Percentiles rank a stretch among this genome's conserved stretches.
Evolutionary conservation across 2,329 filamentous ascomycete species (phyloP).

Genomic region (Plenodomus tracheiphilus): DNA sequence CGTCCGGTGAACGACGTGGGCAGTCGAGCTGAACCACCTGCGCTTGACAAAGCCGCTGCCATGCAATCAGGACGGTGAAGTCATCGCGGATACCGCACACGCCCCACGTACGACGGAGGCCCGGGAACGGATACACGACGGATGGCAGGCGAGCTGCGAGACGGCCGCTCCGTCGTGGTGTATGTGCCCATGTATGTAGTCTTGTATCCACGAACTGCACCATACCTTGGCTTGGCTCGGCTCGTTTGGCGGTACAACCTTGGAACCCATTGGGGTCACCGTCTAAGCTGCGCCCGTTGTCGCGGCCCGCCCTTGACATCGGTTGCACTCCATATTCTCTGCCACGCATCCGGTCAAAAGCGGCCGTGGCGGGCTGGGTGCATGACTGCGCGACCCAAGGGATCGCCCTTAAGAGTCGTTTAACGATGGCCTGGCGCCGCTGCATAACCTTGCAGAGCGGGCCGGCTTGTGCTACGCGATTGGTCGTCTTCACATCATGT

Average conservation of each 20-base stretch:
- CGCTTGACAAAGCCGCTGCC: too few species aligned
- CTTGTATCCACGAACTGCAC: too few species aligned
- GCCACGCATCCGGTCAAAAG: neutral
- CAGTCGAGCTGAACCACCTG: too few species aligned
- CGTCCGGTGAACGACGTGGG: neutral
- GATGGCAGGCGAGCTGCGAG: too few species aligned
- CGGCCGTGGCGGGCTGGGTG: neutral
- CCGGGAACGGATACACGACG: too few species aligned
- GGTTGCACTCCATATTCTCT: neutral
- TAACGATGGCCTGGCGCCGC: neutral
- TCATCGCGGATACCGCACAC: too few species aligned
- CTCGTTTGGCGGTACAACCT: neutral
- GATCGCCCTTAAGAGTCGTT: neutral
- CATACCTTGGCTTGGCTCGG: too few species aligned
- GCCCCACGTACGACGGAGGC: too few species aligned
- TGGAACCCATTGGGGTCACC: neutral
- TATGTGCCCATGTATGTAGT: too few species aligned
- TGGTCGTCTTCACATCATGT: constrained; percentile 3
- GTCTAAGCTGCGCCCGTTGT: neutral
- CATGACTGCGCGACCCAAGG: neutral
- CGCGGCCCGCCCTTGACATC: neutral
- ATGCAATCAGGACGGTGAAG: too few species aligned
- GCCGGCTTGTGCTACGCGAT: constrained; percentile 4
- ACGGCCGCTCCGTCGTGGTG: too few species aligned
- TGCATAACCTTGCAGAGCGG: constrained; percentile 7